Conservation (phyloP, 805 yeast species). For the Kurtzmaniella cleridarum region DNA sequence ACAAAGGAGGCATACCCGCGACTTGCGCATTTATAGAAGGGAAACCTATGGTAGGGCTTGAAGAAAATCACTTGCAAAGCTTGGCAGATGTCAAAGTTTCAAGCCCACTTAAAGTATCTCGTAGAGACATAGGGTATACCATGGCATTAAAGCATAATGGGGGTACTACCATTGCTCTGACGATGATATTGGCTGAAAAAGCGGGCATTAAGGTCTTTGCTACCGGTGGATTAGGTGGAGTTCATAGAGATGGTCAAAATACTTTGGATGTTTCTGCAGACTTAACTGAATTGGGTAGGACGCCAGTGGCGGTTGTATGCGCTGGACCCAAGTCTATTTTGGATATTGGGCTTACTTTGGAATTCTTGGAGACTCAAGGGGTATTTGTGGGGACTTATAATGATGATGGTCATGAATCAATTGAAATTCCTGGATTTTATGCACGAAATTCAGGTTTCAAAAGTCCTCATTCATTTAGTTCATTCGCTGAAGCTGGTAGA, state of each 20-base stretch:
- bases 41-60: conserved; percentile 62
- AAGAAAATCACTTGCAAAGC: conserved; percentile 38
- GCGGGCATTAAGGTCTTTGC: conserved; percentile 85
- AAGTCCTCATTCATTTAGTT: conserved; percentile 62
- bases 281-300: conserved; percentile 74
- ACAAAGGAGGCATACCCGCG: conserved; percentile 72
- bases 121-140: conserved; percentile 73
- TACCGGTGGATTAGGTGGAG: conserved; percentile 93
- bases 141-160: conserved; percentile 64
- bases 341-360: conserved; percentile 77
- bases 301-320: conserved; percentile 87
- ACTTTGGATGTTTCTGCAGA: conserved; percentile 86
- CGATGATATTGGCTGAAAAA: conserved; percentile 71
- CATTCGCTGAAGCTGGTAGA: conserved; percentile 55
- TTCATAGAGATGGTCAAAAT: conserved; percentile 68
- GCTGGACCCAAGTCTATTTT: conserved; percentile 86
- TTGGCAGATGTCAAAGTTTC: conserved; percentile 37
- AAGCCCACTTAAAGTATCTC: conserved; percentile 53
- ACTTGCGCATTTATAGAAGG: conserved; percentile 79
- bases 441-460: conserved; percentile 66
- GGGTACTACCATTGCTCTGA: conserved; percentile 87
- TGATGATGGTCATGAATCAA: conserved; percentile 18
- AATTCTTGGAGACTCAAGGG: conserved; percentile 86
- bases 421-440: conserved; percentile 74
- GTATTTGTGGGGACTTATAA: conserved; percentile 74